These are phyloP conservation scores for Priceomyces castillae DNA, from an alignment of 805 yeast genomes.

Conservation along the genomic window DNA sequence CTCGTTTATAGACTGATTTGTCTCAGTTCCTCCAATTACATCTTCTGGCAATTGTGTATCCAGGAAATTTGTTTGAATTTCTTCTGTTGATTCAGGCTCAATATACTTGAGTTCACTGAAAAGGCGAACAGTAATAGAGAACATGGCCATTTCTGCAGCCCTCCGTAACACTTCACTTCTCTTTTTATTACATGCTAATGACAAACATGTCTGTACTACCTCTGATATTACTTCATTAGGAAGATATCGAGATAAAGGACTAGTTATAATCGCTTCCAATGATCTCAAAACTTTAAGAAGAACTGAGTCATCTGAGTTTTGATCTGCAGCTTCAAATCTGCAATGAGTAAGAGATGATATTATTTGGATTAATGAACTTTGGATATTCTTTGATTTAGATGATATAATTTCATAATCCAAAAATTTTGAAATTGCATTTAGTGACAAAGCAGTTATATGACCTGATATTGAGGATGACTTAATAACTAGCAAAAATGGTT, in stretches of 20 bases:
- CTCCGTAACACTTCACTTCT: constrained; percentile 85
- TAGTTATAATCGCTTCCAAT: constrained; percentile 61
- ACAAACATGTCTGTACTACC: constrained; percentile 85
- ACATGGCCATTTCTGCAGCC: constrained; percentile 83
- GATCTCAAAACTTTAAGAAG: constrained; percentile 76
- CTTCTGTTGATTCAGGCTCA: constrained; percentile 43
- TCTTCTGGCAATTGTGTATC: constrained; percentile 56
- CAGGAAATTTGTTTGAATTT: constrained; percentile 48
- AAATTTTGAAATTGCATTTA: constrained; percentile 72
- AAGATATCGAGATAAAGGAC: constrained; percentile 62
- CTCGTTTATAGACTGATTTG: background rate
- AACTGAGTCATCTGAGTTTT: constrained; percentile 87
- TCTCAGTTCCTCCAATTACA: constrained; percentile 49
- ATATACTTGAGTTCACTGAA: constrained; percentile 59
- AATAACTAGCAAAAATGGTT: constrained; percentile 82
- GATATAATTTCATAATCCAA: constrained; percentile 68
- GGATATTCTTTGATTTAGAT: constrained; percentile 50
- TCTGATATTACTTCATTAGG: constrained; percentile 84
- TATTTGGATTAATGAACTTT: constrained; percentile 59
- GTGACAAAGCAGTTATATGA: constrained; percentile 75
- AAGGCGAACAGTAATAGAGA: constrained; percentile 63
- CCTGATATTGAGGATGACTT: constrained; percentile 87
- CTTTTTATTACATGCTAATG: constrained; percentile 88
- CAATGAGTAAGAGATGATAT: constrained; percentile 84
- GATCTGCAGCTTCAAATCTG: constrained; percentile 93